Base-by-base conservation (phyloP, 345 rosid genomes). In the Punica granatum region DNA sequence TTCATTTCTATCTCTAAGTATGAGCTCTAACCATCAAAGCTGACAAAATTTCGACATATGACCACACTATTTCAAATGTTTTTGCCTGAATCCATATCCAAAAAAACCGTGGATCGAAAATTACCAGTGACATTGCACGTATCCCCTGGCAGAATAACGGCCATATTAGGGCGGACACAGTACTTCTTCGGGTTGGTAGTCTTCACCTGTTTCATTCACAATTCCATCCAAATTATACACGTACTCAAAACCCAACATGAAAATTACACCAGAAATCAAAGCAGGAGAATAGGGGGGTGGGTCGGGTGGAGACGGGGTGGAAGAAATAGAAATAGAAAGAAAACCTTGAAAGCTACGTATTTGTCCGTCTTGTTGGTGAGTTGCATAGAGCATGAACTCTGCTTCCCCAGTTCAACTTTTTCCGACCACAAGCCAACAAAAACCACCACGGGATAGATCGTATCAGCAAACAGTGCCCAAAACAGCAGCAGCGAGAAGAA, bases 131-230 rank as follows among this genome's bases (percentile, higher is more conserved):
- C 88, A 78, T 68, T 75, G 83, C 95, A 85, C 36, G 90, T 48
- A 58, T 66, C 39, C 1, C 95, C 73, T 19, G 97, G 98, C 63
- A 77, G 70, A 73, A 90, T 84, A 68, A 90, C 65, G 39, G 96
- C 95, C 14, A 83, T 75, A 77, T 92, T 92, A 19, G 98, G 96
- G 25, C 98, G 90, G 34, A 92, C 98, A 51, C 85, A 84, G 67
- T 92, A 92, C 49, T 86, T 92, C 67, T 81, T 89, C 18, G 95
- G 98, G 70, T 82, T 90, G 30, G 96, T 92, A 25, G 98, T 92
- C 76, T 92, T 90, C 58, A 92, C 92, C 98, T 92, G 72, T 39
- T 61, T 36, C 35, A 51, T 32, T 59, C 51, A 28, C 9, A 62
- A 51, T 11, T 30, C 36, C 13, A 66, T 58, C 51, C 68, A 67